Base-by-base conservation (phyloP, 2,329 filamentous ascomycete genomes). In the Sporothrix brunneoviolacea region DNA sequence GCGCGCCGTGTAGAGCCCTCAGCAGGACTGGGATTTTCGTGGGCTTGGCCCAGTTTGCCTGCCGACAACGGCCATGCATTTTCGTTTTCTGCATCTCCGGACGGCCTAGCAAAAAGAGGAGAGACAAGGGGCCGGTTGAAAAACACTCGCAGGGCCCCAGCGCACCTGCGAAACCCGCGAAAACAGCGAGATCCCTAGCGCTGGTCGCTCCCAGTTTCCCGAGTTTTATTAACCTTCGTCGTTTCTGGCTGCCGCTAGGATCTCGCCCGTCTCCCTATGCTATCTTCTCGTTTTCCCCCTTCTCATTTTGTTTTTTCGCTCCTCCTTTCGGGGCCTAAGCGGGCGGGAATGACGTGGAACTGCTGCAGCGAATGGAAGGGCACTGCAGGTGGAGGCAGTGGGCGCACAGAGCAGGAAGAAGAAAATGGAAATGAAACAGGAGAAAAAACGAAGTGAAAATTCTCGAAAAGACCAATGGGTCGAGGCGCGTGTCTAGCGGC, bases 301-400 rank as follows among this genome's bases (percentile, higher is more conserved):
- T 22, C 38, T 42, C 40, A 22, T 30, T 35, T 9, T 10, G 5
- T 8, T n/a, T 32, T 18, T 40, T 18, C 15, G 18, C n/a, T 32
- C 24, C 36, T 48, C 18, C 12, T 38, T 37, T 18, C 5, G 24
- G 24, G 24, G 10, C 42, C 19, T 10, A 28, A 10, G 24, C 24
- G 38, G 21, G 12, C 19, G 38, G 28, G 40, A 42, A 41, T 46
- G 51, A 50, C 42, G 51, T 50, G 51, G 51, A 37, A 36, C 19
- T 37, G 30, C 22, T 33, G 41, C 18, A 47, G 22, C 51, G 37
- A 53, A 53, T 50, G 19, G 33, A 44, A 32, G n/a, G n/a, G n/a
- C 19, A 16, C 16, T 21, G 33, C 13, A 12, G 16, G 41, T 44
- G 41, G 41, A 30, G 27, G 39, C 16, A n/a, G n/a, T n/a, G 40